phyloP scores from a whole-genome alignment of 148 eudicot genomes.

The Camellia sinensis region DNA sequence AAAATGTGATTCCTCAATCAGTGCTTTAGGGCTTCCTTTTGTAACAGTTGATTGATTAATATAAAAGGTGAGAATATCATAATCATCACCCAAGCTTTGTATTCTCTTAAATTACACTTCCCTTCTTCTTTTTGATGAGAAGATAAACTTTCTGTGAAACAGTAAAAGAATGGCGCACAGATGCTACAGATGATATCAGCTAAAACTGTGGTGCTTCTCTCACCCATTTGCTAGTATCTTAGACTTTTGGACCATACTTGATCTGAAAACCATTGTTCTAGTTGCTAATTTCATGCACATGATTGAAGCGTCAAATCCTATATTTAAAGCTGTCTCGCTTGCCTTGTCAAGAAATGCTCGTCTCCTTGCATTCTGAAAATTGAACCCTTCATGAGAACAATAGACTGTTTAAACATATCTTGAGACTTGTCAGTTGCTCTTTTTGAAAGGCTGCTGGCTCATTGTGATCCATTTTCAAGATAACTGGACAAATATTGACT shows the following conservation, averaged over 20 bases:
- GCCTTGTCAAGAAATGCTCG: background rate
- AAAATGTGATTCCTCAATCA: too few species aligned
- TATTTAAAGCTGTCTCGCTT: background rate
- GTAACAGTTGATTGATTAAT: too few species aligned
- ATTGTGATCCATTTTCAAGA: too few species aligned
- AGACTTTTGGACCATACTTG: background rate
- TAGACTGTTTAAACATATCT: background rate
- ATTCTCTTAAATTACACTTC: background rate
- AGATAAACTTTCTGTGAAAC: background rate
- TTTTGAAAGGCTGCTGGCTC: background rate
- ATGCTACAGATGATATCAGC: background rate
- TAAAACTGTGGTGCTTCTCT: background rate
- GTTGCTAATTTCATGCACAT: background rate
- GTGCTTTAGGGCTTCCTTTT: too few species aligned
- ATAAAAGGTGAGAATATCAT: too few species aligned
- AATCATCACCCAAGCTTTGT: too few species aligned
- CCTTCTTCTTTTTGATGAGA: background rate
- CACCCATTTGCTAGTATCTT: background rate
- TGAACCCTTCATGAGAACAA: background rate
- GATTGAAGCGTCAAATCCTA: background rate
- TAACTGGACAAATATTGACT: too few species aligned
- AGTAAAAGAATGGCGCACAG: background rate
- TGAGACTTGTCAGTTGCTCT: background rate
- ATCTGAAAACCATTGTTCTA: background rate
- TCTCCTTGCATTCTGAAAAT: background rate